phyloP scores from a whole-genome alignment of 495 filamentous ascomycete genomes.

The Acidiella bohemica region DNA sequence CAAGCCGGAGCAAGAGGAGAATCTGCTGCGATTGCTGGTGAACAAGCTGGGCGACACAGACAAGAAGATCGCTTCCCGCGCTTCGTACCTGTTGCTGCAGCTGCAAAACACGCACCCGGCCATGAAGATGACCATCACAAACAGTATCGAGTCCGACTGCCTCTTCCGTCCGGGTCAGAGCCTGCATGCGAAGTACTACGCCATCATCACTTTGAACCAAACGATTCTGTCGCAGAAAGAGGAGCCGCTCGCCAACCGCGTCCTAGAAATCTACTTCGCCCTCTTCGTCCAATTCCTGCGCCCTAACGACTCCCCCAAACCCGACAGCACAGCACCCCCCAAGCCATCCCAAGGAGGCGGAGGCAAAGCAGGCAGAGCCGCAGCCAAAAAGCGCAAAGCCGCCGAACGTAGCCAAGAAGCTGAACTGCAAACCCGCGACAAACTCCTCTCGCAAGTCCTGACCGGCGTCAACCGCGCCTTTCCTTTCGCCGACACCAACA shows the following conservation, averaged over 20 bases:
- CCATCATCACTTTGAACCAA: constrained; percentile 91
- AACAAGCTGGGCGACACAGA: constrained; percentile 92
- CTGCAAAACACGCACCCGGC: constrained; percentile 72
- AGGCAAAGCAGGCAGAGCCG: constrained; percentile 35
- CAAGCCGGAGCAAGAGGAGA: constrained; percentile 95
- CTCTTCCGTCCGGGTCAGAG: constrained; percentile 78
- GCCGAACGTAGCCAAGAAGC: constrained; percentile 43
- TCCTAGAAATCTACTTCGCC: constrained; percentile 81
- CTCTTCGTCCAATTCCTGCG: constrained; percentile 69
- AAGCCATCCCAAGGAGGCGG: constrained; percentile 40
- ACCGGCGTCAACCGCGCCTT: constrained; percentile 93
- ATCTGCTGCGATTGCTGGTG: constrained; percentile 75
- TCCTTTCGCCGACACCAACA: constrained; percentile 74
- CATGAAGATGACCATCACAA: constrained; percentile 83
- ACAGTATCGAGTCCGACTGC: constrained; percentile 69
- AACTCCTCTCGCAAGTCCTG: constrained; percentile 76
- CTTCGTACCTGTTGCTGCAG: constrained; percentile 82
- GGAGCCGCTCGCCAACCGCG: constrained; percentile 61
- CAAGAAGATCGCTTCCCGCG: constrained; percentile 83
- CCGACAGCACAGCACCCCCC: constrained; percentile 25
- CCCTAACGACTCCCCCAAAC: constrained; percentile 21
- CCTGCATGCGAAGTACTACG: constrained; percentile 83
- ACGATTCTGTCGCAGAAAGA: constrained; percentile 78
- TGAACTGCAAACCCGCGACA: constrained; percentile 65
- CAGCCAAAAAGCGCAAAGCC: constrained; percentile 34